phyloP scores from a whole-genome alignment of 192 early-diverging fungal species.

The Backusella macrospora region DNA sequence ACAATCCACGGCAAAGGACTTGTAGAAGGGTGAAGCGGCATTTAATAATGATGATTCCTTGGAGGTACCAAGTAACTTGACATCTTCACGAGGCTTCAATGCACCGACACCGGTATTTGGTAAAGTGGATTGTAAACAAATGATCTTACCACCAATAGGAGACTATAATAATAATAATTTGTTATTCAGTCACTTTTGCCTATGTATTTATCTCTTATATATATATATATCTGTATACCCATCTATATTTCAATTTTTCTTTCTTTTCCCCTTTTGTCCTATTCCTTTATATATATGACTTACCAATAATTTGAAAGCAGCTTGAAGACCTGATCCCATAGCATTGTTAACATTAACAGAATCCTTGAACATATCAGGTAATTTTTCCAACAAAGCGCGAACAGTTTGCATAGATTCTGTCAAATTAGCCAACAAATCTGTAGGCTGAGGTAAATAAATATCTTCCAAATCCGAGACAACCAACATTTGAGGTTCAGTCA shows the following conservation, averaged over 20 bases:
- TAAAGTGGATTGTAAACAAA: constrained; percentile 78
- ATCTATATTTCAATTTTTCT: background rate
- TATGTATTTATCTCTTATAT: background rate
- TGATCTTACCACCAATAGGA: constrained; percentile 88
- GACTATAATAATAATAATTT: constrained; percentile 45
- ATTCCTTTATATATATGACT: background rate
- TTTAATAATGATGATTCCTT: constrained; percentile 87
- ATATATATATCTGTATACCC: background rate
- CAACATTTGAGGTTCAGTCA: constrained; percentile 91
- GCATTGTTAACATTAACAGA: constrained; percentile 80
- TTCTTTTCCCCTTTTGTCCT: background rate
- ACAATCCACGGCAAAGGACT: constrained; percentile 88
- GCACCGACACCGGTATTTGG: constrained; percentile 82
- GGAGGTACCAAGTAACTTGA: constrained; percentile 85
- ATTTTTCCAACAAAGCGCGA: constrained; percentile 69
- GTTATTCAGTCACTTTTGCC: background rate
- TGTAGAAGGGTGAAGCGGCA: constrained; percentile 88
- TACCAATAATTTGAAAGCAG: constrained; percentile 82
- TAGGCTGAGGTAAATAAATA: constrained; percentile 84
- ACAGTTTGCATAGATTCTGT: constrained; percentile 78
- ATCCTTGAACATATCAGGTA: constrained; percentile 85
- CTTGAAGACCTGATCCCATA: constrained; percentile 81
- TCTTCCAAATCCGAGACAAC: constrained; percentile 93
- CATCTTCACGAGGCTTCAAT: constrained; percentile 84
- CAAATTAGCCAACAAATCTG: constrained; percentile 88